Base-by-base conservation (phyloP, 768 basidiomycete genomes). In the Sarcomyxa edulis region DNA sequence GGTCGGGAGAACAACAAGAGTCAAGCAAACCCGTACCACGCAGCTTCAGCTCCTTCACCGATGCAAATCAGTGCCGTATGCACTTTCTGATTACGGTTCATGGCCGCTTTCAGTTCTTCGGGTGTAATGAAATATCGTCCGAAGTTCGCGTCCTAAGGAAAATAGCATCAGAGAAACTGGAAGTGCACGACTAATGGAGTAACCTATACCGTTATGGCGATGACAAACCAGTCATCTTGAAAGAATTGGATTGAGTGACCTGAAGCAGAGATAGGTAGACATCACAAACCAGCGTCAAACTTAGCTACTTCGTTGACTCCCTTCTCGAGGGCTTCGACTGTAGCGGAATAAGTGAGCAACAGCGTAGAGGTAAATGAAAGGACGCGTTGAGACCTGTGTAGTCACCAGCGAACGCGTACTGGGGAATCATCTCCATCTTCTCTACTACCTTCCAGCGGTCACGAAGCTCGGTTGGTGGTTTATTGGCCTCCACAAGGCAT, bases 321-420 rank as follows among this genome's bases (percentile, higher is more conserved):
- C 42, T 79, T 76, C 42, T 72, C 62, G 16, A 84, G 78, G 2
- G 80, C 78, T 39, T 82, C 79, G 16, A 84, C 80, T 78, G 41
- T 10, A 37, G 20, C 29, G 24, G 37, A 11, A 33, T 9, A 43
- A 19, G 21, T 47, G 22, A 46, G 42, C 11, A 3, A 20, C 19
- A 18, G 20, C 12, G 29, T 11, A 34, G 14, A 34, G 19, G 4
- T 32, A 6, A 8, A 28, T 30, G 11, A 28, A 35, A 32, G n/a
- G n/a, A 25, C 14, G 23, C 8, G 7, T n/a, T 35, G 63, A 19
- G 25, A 77, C 79, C 69, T 12, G 81, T 82, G 46, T 71, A 76
- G 47, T 84, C 81, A 4, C 81, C 81, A 5, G 80, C 72, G 40
- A 80, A 84, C 0, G 79, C 72, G 44, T 84, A 84, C 47, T 84